These are phyloP conservation scores for Mycena rebaudengoi DNA, from an alignment of 768 basidiomycete genomes.

Conservation along the genomic window DNA sequence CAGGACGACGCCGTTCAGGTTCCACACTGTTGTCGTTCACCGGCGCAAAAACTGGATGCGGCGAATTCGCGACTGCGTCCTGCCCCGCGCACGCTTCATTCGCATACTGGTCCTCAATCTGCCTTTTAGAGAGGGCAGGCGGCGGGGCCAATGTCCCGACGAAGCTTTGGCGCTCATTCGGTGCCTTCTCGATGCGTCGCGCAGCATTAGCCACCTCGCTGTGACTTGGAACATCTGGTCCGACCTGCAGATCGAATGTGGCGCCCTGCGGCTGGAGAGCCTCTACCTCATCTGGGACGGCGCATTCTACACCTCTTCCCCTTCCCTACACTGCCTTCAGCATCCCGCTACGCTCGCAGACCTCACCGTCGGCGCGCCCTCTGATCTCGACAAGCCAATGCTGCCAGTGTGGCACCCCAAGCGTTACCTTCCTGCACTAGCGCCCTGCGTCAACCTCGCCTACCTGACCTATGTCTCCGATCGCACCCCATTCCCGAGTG, in stretches of 20 bases:
- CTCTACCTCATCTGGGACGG: slow-evolving; percentile 7
- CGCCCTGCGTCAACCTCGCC: background rate
- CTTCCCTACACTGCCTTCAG: background rate
- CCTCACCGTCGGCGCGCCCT: background rate
- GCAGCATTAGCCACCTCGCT: background rate
- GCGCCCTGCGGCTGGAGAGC: background rate
- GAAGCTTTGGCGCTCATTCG: background rate
- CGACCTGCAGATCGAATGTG: background rate
- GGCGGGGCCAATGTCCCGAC: background rate
- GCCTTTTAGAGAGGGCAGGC: background rate
- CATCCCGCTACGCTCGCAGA: background rate
- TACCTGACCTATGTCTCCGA: background rate
- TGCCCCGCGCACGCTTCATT: slow-evolving; percentile 1
- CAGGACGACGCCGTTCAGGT: slow-evolving; percentile 2
- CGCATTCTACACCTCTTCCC: background rate
- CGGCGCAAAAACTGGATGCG: slow-evolving; percentile 1
- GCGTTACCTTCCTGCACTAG: background rate
- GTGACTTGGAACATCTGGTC: slow-evolving; percentile 5
- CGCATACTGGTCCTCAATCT: slow-evolving; percentile 2
- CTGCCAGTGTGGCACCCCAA: background rate
- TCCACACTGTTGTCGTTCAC: slow-evolving; percentile 3
- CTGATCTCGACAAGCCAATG: background rate
- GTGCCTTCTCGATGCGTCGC: background rate
- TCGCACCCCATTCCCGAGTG: background rate
- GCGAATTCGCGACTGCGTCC: background rate